A percentile compares a stretch with the other conserved stretches of the same genome.
These are phyloP conservation scores for Protomyces pachydermus DNA, from an alignment of 1,139 yeast species.

Conservation along the genomic window DNA sequence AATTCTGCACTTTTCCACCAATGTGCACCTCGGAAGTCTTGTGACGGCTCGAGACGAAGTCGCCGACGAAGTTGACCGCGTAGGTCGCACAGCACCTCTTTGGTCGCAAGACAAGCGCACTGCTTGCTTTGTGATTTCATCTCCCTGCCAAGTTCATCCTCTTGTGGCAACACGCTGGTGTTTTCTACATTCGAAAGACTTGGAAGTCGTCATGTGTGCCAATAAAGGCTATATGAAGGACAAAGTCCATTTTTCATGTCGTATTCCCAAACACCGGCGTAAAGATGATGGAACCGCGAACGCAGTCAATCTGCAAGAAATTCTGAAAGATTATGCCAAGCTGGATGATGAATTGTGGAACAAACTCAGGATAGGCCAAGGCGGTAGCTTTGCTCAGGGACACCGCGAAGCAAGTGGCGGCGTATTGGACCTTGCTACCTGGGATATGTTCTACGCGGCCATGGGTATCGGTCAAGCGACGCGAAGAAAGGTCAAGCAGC, in stretches of 20 bases:
- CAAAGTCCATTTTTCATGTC: conserved; percentile 21
- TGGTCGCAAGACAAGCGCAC: conserved; percentile 14
- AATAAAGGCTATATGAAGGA: conserved; percentile 24
- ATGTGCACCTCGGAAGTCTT: conserved; percentile 2
- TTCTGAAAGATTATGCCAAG: conserved; percentile 21
- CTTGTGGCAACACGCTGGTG: conserved; percentile 22
- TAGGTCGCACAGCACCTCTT: conserved; percentile 17
- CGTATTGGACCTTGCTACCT: conserved; percentile 1
- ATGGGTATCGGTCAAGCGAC: conserved; percentile 23
- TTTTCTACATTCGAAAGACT: conserved; percentile 14
- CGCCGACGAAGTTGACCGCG: conserved; percentile 7
- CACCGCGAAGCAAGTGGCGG: conserved; percentile 26
- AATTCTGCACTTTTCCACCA: conserved; percentile 10
- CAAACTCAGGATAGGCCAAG: background rate
- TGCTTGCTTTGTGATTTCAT: conserved; percentile 13
- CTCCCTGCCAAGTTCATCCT: conserved; percentile 24
- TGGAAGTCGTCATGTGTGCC: conserved; percentile 18
- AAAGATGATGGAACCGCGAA: conserved; percentile 20
- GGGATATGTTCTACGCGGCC: conserved; percentile 18
- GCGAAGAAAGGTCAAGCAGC: background rate
- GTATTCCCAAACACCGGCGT: conserved; percentile 9
- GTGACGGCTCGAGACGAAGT: conserved; percentile 17
- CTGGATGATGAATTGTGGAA: conserved; percentile 3
- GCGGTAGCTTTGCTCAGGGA: conserved; percentile 19
- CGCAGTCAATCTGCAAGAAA: conserved; percentile 14